A percentile compares a stretch with the other conserved stretches of the same genome.
phyloP scores from a whole-genome alignment of 805 yeast species.

The Saturnispora quitensis region DNA sequence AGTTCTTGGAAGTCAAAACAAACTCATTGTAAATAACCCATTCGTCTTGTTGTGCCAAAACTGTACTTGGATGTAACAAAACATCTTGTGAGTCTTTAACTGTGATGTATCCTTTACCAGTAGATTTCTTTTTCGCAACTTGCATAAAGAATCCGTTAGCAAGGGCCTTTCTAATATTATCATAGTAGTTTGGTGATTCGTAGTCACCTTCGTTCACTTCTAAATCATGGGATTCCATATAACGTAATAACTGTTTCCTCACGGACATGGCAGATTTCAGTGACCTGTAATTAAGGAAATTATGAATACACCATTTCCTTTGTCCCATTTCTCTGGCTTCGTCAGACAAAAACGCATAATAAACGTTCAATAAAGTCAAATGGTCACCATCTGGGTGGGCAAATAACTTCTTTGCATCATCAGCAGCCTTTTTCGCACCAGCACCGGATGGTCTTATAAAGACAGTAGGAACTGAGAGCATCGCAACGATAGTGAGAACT shows the following conservation, averaged over 20 bases:
- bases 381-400: constrained; percentile 96
- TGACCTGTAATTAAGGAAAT: constrained; percentile 77
- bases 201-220: constrained; percentile 61
- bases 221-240: constrained; percentile 76
- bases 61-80: constrained; percentile 86
- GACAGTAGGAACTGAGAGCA: constrained; percentile 89
- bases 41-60: constrained; percentile 78
- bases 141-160: constrained; percentile 97
- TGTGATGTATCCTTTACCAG: constrained; percentile 76
- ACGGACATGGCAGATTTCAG: constrained; percentile 81
- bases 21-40: constrained; percentile 95
- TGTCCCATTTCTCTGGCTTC: constrained; percentile 60
- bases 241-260: constrained; percentile 68
- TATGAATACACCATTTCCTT: constrained; percentile 85
- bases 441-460: constrained; percentile 87
- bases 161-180: constrained; percentile 76
- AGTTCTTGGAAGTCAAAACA: constrained; percentile 87
- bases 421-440: constrained; percentile 79
- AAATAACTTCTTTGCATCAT: constrained; percentile 77
- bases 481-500: constrained; percentile 77
- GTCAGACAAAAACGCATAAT: constrained; percentile 69
- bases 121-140: constrained; percentile 86
- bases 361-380: constrained; percentile 80
- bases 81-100: constrained; percentile 96
- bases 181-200: constrained; percentile 58